phyloP scores from a whole-genome alignment of 208 protist species.

The Angomonas desouzai region DNA sequence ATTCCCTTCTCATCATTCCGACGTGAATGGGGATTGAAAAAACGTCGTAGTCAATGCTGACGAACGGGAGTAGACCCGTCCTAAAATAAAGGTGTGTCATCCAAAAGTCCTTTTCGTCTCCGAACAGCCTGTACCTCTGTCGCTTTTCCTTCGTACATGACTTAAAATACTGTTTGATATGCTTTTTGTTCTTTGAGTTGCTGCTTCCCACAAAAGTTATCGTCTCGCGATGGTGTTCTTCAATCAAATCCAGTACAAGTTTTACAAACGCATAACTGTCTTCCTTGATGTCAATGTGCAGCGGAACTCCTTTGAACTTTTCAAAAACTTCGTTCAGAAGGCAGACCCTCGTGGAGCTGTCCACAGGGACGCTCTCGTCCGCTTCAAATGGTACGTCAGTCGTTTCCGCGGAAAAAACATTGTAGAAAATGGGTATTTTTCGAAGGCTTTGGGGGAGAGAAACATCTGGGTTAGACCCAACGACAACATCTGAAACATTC shows the following conservation, averaged over 20 bases:
- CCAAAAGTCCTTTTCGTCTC: constrained; percentile 33
- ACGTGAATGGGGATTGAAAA: constrained; percentile 77
- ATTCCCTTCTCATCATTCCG: constrained; percentile 25
- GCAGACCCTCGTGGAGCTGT: constrained; percentile 55
- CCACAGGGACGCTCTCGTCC: constrained; percentile 31
- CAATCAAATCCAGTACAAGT: constrained; percentile 58
- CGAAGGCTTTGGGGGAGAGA: constrained; percentile 53
- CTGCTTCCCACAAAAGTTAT: constrained; percentile 72
- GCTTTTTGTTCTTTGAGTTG: constrained; percentile 33
- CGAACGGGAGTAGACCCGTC: constrained; percentile 57
- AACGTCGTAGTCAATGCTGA: constrained; percentile 54
- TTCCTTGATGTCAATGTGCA: constrained; percentile 82
- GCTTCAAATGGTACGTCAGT: constrained; percentile 20
- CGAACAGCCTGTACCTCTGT: constrained; percentile 55
- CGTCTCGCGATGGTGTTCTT: constrained; percentile 36
- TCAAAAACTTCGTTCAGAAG: constrained; percentile 74
- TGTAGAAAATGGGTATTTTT: constrained; percentile 34
- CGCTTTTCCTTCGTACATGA: constrained; percentile 26
- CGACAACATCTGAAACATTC: constrained; percentile 37
- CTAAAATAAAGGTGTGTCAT: constrained; percentile 56
- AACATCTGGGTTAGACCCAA: constrained; percentile 32
- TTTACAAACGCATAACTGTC: constrained; percentile 33
- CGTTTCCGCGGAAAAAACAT: constrained; percentile 29
- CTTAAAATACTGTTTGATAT: constrained; percentile 53
- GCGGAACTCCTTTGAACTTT: constrained; percentile 34